Evolutionary conservation across 495 filamentous ascomycete species (phyloP), one percentile per base, ranked within the genome.

Genomic region (Hypoxylon crocopeplum): DNA sequence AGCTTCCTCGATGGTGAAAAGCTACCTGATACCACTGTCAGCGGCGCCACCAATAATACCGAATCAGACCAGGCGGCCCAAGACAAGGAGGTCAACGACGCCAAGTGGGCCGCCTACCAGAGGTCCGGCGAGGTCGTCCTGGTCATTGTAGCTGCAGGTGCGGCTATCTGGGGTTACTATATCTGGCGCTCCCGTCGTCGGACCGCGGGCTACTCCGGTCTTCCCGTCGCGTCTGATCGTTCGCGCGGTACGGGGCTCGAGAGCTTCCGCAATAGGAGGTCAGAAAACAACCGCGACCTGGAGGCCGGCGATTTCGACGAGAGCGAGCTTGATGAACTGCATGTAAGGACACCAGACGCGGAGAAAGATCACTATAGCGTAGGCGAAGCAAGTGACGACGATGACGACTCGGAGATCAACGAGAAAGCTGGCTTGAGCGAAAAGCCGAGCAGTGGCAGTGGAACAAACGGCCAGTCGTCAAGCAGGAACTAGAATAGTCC

Each of bases 231-330:
- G 5, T 38, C 50, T 10, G 60, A 64, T 19, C 33, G 66, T 40
- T 46, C 65, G 30, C 42, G 55, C 12, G 44, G 62, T 34, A 57
- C 72, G 36, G 74, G 74, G 6, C 65, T 84, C 20, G 78, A 84
- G 54, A 69, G 67, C 27, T 79, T 82, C 50, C 79, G 84, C 38
- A 77, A 79, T 46, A 83, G 82, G 51, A 54, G 71, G 15, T 49
- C 60, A 5, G 55, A 41, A 7, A 57, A 59, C 36, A 70, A 66
- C 2, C 69, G 77, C 21, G 90, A 93, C 70, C 73, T 96, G 25
- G 92, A 96, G 72, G 88, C 89, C 12, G 88, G 79, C 10, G 92
- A 93, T 69, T 98, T 94, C 75, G 92, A 98, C 62, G 94, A 97
- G 73, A 82, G 82, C 34, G 90, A 96, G 70, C 67, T 97, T 27